Conservation (phyloP, 768 basidiomycete genomes). For the Boletus reticuloceps region DNA sequence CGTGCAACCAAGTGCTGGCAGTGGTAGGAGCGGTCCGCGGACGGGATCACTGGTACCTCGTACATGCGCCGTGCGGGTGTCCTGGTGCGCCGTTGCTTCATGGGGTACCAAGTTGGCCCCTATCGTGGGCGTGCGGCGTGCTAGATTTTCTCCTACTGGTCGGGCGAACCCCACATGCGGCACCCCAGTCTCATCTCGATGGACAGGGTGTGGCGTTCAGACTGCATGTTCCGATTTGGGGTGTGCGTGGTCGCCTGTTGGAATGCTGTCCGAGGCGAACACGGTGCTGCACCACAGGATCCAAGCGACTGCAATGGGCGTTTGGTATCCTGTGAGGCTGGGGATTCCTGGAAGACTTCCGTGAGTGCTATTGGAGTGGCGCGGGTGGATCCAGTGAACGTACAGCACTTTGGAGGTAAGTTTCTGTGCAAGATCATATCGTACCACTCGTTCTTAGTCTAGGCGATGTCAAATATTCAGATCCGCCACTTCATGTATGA, state of each 20-base stretch:
- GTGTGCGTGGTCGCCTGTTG: not conserved
- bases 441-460: not conserved
- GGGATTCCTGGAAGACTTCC: not conserved
- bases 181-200: not conserved
- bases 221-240: slow-evolving; percentile 2
- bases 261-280: slow-evolving; percentile 20
- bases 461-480: not conserved
- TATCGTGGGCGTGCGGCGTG: not conserved
- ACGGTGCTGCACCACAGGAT: slow-evolving; percentile 3
- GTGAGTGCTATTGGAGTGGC: not conserved
- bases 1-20: no score
- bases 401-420: not conserved
- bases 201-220: slow-evolving; percentile 8
- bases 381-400: slow-evolving; percentile 7
- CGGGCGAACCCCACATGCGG: not conserved
- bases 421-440: not conserved
- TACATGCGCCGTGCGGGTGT: not conserved
- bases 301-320: not conserved
- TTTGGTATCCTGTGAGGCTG: not conserved
- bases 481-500: slow-evolving; percentile 1
- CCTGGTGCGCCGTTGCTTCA: slow-evolving; percentile 19
- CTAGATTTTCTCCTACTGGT: not conserved
- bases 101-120: slow-evolving; percentile 8
- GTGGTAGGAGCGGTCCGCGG: not conserved
- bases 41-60: no score